Evolutionary conservation across 2,329 filamentous ascomycete species (phyloP), one percentile per base, ranked within the genome.

Genomic region (Apiospora malaysiana): DNA sequence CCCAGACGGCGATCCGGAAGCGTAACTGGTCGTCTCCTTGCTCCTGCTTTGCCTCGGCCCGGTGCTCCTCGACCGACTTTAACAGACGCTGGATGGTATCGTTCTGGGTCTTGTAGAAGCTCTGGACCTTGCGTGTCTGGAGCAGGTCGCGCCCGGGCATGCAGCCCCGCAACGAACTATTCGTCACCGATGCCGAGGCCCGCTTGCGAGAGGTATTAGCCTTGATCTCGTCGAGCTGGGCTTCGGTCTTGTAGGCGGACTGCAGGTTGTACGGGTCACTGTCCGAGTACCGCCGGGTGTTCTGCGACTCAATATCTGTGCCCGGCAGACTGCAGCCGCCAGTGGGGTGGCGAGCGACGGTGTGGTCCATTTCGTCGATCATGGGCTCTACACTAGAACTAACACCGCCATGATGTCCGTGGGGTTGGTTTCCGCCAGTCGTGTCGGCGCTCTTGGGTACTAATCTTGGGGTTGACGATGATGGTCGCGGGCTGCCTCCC

Each of bases 1-100:
- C 90, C 79, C 87, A 90, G 14, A 91, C 85, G 47, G 88, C 89
- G 73, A 91, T 93, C 76, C 89, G 88, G 82, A 88, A 91, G 77
- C 92, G 91, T 76, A 98, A 82, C 73, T 95, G 92, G 78, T 97
- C 95, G 43, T 94, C 93, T 71, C 90, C 90, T 71, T 92, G 91
- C 79, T 95, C 90, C 76, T 97, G 92, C 74, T 90, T 91, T 46
- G 95, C 95, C 66, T 94, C 91, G 46, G 91, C 90, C 23, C 93
- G 87, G 82, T 98, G 96, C 78, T 98, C 94, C 78, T 97, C 94
- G 2, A 98, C 95, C 2, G 93, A 92, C 83, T 97, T 98, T 74
- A 98, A 87, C 83, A 98, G 88, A 14, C 94, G 90, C 83, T 97
- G 90, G 75, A 99, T 99, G 76, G 94, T 95, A 80, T 95, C 93